Conservation (phyloP, 345 rosid genomes). For the Euphorbia peplus region DNA sequence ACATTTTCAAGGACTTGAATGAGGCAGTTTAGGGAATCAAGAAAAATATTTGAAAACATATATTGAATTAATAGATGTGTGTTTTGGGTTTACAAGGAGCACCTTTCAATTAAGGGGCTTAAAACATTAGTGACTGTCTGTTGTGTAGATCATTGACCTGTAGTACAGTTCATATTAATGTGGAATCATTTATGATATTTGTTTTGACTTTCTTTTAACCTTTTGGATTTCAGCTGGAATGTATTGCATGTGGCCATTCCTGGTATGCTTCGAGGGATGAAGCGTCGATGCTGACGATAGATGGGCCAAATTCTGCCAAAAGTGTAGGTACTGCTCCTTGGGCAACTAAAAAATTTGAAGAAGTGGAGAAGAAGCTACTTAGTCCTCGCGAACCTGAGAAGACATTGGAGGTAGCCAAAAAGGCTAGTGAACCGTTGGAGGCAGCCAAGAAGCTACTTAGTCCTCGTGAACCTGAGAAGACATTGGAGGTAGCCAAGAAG, state of each 20-base stretch:
- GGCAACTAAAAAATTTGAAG: constrained; percentile 60
- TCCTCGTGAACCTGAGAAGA: no score
- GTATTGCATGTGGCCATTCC: constrained; percentile 74
- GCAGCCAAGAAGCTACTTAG: no score
- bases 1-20: no score
- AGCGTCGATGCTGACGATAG: constrained; percentile 67
- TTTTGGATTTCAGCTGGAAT: constrained; percentile 81
- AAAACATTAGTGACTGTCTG: background rate
- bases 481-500: no score
- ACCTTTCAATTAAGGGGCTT: background rate
- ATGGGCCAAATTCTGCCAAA: constrained; percentile 45
- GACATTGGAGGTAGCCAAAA: constrained; percentile 42
- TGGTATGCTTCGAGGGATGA: constrained; percentile 96
- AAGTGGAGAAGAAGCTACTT: constrained; percentile 53
- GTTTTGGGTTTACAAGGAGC: background rate
- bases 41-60: no score
- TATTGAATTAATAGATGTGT: background rate
- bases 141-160: no score
- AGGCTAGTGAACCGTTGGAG: no score
- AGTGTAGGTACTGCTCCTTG: constrained; percentile 47
- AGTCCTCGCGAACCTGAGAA: constrained; percentile 61
- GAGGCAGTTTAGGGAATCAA: no score
- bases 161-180: no score
- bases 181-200: no score
- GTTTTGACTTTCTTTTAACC: background rate